Evolutionary conservation across 805 yeast genomes (phyloP).

Genomic region (Sugiyamaella boreocaroliniensis): DNA sequence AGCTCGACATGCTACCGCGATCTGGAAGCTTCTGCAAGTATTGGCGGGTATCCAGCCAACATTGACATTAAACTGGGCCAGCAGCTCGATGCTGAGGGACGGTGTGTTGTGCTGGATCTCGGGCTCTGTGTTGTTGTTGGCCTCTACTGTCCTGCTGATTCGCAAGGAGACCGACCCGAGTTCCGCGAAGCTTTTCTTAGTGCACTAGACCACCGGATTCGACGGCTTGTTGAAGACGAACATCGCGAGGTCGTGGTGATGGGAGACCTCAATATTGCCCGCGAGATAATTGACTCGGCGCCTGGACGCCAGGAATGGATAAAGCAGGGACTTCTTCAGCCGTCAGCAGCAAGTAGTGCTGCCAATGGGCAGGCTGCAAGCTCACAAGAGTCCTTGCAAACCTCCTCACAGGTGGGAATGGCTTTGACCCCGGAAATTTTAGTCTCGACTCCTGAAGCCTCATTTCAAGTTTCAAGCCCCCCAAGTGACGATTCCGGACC

Average conservation of each 20-base stretch:
- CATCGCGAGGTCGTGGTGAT: conserved; percentile 70
- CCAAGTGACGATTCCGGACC: too few species aligned
- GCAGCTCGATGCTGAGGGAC: conserved; percentile 73
- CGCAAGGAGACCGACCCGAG: conserved; percentile 47
- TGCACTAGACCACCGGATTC: conserved; percentile 54
- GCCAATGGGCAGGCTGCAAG: too few species aligned
- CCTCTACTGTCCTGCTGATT: conserved; percentile 87
- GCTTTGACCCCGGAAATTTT: too few species aligned
- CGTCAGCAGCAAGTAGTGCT: neutral
- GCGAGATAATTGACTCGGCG: conserved; percentile 79
- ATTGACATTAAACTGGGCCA: conserved; percentile 35
- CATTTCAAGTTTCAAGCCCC: too few species aligned
- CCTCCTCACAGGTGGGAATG: too few species aligned
- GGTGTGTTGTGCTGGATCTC: conserved; percentile 71
- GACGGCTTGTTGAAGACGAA: conserved; percentile 39
- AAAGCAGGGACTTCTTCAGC: conserved; percentile 23
- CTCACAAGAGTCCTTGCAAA: too few species aligned
- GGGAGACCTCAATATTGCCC: conserved; percentile 84
- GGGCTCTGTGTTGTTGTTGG: conserved; percentile 41
- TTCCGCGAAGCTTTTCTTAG: conserved; percentile 54
- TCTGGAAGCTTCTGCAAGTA: conserved; percentile 28
- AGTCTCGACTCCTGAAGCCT: too few species aligned
- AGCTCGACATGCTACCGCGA: conserved; percentile 25
- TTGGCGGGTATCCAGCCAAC: conserved; percentile 64
- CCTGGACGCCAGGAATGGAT: conserved; percentile 48